These are phyloP conservation scores for Phytophthora pseudosyringae DNA, from an alignment of 352 stramenopile species.

Conservation along the genomic window DNA sequence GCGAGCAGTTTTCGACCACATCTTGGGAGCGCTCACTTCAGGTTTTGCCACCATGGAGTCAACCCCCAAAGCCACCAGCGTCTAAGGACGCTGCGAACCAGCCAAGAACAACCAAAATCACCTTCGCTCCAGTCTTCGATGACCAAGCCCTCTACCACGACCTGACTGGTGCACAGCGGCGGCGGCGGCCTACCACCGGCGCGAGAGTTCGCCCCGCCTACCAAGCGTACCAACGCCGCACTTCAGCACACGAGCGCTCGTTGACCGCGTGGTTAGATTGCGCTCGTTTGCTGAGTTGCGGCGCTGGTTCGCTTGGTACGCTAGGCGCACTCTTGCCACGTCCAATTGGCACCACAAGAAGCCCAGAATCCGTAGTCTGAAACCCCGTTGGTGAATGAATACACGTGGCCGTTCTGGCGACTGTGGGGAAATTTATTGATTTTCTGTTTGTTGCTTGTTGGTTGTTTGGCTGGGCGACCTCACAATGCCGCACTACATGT, in stretches of 20 bases:
- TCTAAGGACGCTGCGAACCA: background rate
- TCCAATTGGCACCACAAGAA: background rate
- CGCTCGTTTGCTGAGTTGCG: constrained; percentile 23
- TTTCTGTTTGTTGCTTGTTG: constrained; percentile 1
- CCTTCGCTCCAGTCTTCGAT: background rate
- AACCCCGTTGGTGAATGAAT: background rate
- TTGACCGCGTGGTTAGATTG: background rate
- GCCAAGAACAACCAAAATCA: background rate
- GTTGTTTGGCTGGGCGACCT: background rate
- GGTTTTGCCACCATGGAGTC: constrained; percentile 16
- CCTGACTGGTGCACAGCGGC: background rate
- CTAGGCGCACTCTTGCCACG: constrained; percentile 24
- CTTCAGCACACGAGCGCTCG: constrained; percentile 15
- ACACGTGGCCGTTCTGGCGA: constrained; percentile 6
- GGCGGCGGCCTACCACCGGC: constrained; percentile 1
- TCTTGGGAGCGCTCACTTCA: constrained; percentile 3
- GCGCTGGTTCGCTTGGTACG: constrained; percentile 39
- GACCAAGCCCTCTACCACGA: constrained; percentile 2
- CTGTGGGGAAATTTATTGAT: background rate
- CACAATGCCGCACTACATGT: too few species aligned
- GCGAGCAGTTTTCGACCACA: background rate
- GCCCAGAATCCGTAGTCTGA: background rate
- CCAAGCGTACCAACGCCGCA: constrained; percentile 41
- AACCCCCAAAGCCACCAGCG: constrained; percentile 1
- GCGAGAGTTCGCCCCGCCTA: constrained; percentile 30